Evolutionary conservation across 306 rosid species (phyloP).

Genomic region (Vigna unguiculata): DNA sequence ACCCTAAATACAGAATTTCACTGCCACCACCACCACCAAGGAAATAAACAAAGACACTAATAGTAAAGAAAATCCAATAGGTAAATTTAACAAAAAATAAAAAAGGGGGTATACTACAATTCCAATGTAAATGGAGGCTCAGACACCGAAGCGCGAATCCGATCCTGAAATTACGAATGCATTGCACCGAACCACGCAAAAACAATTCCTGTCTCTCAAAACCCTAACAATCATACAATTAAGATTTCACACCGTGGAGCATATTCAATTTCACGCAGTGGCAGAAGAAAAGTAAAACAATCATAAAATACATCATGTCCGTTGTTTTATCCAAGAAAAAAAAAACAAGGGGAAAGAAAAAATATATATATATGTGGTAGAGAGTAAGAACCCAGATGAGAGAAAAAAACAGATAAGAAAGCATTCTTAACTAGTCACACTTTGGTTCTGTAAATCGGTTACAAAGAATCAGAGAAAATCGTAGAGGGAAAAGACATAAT

Average conservation of each 20-base stretch:
- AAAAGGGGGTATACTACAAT: slow-evolving; percentile 11
- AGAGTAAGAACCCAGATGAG: slow-evolving; percentile 17
- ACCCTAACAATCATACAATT: slow-evolving; percentile 57
- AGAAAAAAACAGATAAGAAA: slow-evolving; percentile 18
- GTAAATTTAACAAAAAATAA: slow-evolving; percentile 21
- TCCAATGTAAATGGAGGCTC: slow-evolving; percentile 47
- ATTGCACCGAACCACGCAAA: slow-evolving; percentile 52
- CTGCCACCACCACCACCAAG: slow-evolving; percentile 19
- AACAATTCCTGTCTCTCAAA: slow-evolving; percentile 51
- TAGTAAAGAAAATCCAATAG: background rate
- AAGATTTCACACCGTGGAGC: slow-evolving; percentile 30
- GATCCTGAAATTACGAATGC: slow-evolving; percentile 50
- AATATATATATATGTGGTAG: background rate
- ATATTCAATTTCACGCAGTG: slow-evolving; percentile 24
- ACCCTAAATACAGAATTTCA: slow-evolving; percentile 39
- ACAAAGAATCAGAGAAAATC: background rate
- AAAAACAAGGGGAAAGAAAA: background rate
- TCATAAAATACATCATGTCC: background rate
- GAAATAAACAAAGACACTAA: slow-evolving; percentile 15
- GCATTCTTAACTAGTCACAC: background rate
- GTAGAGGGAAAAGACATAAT: background rate
- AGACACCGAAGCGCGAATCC: slow-evolving; percentile 49
- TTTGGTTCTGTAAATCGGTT: background rate
- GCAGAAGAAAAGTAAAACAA: background rate
- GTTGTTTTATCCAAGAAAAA: background rate